Percentiles rank a stretch among this genome's conserved stretches.
These are phyloP conservation scores for Tetradesmus lagerheimii DNA, from an alignment of 139 green algal species.

Conservation along the genomic window DNA sequence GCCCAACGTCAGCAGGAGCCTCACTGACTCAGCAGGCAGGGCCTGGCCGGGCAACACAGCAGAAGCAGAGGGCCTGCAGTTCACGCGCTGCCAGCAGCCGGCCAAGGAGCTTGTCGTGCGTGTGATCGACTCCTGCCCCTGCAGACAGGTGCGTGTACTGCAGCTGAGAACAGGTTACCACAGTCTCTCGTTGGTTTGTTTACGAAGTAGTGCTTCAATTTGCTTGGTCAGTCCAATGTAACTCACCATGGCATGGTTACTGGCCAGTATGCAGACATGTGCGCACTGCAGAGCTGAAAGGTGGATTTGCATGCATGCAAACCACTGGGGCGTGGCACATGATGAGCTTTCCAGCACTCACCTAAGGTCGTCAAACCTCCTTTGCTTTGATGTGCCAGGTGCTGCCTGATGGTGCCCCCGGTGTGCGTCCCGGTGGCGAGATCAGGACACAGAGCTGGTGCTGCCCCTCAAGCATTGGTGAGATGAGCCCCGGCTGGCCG, in stretches of 20 bases:
- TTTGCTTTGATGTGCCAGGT: too few species aligned
- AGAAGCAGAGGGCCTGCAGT: slow-evolving; percentile 35
- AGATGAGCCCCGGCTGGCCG: neutral
- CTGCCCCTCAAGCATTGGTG: slow-evolving; percentile 49
- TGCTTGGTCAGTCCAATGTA: too few species aligned
- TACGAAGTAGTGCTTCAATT: too few species aligned
- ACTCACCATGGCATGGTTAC: too few species aligned
- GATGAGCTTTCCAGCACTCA: too few species aligned
- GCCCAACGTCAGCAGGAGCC: neutral
- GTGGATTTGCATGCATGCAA: too few species aligned
- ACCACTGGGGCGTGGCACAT: too few species aligned
- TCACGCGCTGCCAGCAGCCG: slow-evolving; percentile 49
- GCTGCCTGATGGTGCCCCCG: slow-evolving; percentile 56
- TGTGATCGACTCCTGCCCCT: slow-evolving; percentile 69
- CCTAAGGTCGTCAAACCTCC: too few species aligned
- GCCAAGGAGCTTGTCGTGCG: slow-evolving; percentile 48
- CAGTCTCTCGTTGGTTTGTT: too few species aligned
- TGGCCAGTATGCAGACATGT: too few species aligned
- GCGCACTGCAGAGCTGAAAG: too few species aligned
- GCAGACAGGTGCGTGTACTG: slow-evolving; percentile 25
- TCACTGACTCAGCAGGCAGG: slow-evolving; percentile 50
- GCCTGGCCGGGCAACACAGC: slow-evolving; percentile 60
- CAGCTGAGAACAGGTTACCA: too few species aligned
- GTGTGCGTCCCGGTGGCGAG: slow-evolving; percentile 54
- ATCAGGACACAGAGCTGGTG: slow-evolving; percentile 61